phyloP scores from a whole-genome alignment of 1,284 basidiomycete genomes.

The Papiliotrema nemorosa region DNA sequence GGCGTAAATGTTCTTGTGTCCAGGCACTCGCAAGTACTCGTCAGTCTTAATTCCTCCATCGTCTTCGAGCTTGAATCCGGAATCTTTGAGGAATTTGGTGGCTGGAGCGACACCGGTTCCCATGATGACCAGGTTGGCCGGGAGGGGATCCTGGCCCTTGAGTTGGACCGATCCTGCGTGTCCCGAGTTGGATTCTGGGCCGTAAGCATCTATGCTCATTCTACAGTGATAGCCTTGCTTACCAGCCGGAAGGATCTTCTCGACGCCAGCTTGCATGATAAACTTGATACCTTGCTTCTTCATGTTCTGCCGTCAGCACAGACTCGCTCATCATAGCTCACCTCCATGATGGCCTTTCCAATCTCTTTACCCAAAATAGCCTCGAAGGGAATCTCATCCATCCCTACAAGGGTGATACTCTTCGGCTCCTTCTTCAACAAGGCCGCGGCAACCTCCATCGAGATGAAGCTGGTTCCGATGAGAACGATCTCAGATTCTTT shows the following conservation, averaged over 20 bases:
- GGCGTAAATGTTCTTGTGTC: constrained; percentile 67
- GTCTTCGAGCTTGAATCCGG: constrained; percentile 62
- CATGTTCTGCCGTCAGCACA: constrained; percentile 57
- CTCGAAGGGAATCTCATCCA: constrained; percentile 80
- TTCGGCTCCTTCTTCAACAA: constrained; percentile 70
- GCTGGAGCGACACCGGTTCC: constrained; percentile 86
- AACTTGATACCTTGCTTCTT: constrained; percentile 79
- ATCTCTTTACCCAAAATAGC: constrained; percentile 74
- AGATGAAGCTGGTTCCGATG: constrained; percentile 88
- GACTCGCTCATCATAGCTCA: constrained; percentile 28
- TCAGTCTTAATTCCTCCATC: constrained; percentile 81
- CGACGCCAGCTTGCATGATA: constrained; percentile 71
- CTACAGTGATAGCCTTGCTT: constrained; percentile 5
- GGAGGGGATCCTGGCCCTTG: constrained; percentile 62
- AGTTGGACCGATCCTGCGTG: constrained; percentile 60
- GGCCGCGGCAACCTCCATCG: constrained; percentile 83
- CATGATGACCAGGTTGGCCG: constrained; percentile 79
- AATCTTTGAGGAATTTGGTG: constrained; percentile 72
- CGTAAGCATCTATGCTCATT: constrained; percentile 1
- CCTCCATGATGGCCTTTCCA: constrained; percentile 74
- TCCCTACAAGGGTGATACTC: constrained; percentile 67
- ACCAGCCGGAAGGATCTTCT: constrained; percentile 64
- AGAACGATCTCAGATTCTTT: constrained; percentile 76
- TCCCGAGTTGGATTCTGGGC: constrained; percentile 34
- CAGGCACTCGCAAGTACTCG: constrained; percentile 67